Base-by-base conservation (phyloP, 2,329 filamentous ascomycete species). In the Juglanconis sp. region DNA sequence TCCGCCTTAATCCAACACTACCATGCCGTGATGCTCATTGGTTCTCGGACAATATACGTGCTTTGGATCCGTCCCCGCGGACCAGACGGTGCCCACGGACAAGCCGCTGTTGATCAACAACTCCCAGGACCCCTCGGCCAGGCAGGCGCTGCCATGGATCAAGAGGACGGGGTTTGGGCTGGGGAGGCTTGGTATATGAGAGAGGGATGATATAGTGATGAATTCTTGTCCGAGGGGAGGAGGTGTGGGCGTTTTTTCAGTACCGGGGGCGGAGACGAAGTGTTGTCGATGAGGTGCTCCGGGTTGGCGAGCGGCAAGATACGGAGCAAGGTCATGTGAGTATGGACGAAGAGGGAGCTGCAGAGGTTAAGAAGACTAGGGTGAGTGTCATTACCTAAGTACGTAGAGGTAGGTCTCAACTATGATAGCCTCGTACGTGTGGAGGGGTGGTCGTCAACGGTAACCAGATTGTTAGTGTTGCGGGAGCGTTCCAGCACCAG, bases 271-370 rank as follows among this genome's bases (percentile, higher is more conserved):
- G 24, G 24, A 24, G 24, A 24, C 24, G 24, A 24, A 24, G 24
- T 24, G 2, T 24, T 24, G 24, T 86, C 6, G 78, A 84, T 53
- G 80, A 81, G 63, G 78, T 86, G 56, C 83, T 2, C 83, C 0
- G 85, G 84, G 68, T 71, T 84, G 50, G 77, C 80, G 11, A 81
- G 79, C 61, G 83, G 83, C 8, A 87, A 86, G 75, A 85, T 86
- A 54, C 76, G 81, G 68, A 74, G 82, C 53, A 84, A 84, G 65
- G 68, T 79, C 5, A 73, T 86, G 73, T 78, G 79, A 65, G 81
- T 84, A 48, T 85, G 81, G 82, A 78, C 82, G 6, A 84, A 82
- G 71, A 73, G 73, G 60, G 83, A 86, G 79, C 77, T 0, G 65
- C 59, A 8, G 68, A 67, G 51, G 62, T 75, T 31, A 49, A 64